phyloP scores from a whole-genome alignment of 345 rosid genomes.

The Gossypium raimondii region DNA sequence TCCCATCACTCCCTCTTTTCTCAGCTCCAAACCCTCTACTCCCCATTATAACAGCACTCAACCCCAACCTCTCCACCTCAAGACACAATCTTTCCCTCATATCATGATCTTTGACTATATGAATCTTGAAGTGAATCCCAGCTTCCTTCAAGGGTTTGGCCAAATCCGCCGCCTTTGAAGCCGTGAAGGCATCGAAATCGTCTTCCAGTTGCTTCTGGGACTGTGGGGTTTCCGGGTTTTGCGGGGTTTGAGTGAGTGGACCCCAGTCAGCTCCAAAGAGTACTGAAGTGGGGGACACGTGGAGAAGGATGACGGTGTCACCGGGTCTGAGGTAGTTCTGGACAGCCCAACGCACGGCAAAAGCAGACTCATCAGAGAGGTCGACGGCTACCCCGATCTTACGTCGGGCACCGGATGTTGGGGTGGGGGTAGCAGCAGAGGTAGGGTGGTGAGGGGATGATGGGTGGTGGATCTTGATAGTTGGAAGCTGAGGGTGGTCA shows the following conservation, averaged over 20 bases:
- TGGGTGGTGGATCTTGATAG: slow-evolving; percentile 71
- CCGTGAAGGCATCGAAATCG: slow-evolving; percentile 70
- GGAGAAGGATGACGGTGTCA: slow-evolving; percentile 86
- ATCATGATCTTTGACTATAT: slow-evolving; percentile 78
- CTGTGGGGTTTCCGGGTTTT: slow-evolving; percentile 14
- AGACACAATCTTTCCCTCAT: slow-evolving; percentile 67
- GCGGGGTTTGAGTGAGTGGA: slow-evolving; percentile 52
- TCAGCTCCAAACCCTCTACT: slow-evolving; percentile 51
- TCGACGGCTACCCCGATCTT: slow-evolving; percentile 96
- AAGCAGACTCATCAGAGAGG: slow-evolving; percentile 80
- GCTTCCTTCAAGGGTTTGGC: slow-evolving; percentile 82
- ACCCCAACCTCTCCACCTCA: slow-evolving; percentile 74
- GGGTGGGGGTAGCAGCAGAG: slow-evolving; percentile 55
- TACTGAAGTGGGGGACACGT: slow-evolving; percentile 90
- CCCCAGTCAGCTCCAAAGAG: slow-evolving; percentile 99
- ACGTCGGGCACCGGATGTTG: slow-evolving; percentile 83
- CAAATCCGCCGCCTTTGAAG: slow-evolving; percentile 62
- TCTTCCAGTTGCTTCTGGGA: slow-evolving; percentile 47
- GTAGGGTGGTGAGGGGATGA: slow-evolving; percentile 45
- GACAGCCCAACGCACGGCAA: slow-evolving; percentile 90
- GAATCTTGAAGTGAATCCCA: slow-evolving; percentile 77
- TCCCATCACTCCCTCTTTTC: slow-evolving; percentile 69
- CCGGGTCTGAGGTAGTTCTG: slow-evolving; percentile 88
- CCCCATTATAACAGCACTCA: slow-evolving; percentile 74
- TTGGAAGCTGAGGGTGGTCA: slow-evolving; percentile 65